Conservation (phyloP, 2,329 filamentous ascomycete species). For the Pleochaeta shiraiana region DNA sequence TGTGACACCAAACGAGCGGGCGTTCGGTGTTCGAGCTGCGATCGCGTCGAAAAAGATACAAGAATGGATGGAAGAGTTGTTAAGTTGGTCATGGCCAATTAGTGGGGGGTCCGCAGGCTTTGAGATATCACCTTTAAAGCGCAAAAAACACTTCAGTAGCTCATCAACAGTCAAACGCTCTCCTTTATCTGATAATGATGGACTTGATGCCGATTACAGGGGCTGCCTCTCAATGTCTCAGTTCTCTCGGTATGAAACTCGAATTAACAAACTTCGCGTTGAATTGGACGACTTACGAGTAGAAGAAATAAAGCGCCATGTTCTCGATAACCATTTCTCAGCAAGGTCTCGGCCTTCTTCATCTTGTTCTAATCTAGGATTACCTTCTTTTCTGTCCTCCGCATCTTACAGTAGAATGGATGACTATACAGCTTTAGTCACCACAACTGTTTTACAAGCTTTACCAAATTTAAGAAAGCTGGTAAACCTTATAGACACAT, state of each 20-base stretch:
- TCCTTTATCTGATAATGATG: constrained; percentile 8
- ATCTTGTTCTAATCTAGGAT: constrained; percentile 23
- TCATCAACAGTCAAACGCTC: background rate
- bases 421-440: constrained; percentile 76
- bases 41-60: constrained; percentile 47
- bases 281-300: constrained; percentile 50
- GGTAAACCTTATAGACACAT: constrained; percentile 48
- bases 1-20: constrained; percentile 42
- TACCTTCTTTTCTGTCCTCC: constrained; percentile 23
- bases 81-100: constrained; percentile 33
- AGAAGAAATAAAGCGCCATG: constrained; percentile 76
- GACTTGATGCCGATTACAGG: constrained; percentile 10
- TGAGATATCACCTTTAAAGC: constrained; percentile 24
- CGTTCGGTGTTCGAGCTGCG: constrained; percentile 49
- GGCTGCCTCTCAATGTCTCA: constrained; percentile 47
- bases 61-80: constrained; percentile 54
- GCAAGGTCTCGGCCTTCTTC: constrained; percentile 32
- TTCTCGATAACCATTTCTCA: constrained; percentile 59
- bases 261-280: constrained; percentile 50
- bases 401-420: constrained; percentile 46
- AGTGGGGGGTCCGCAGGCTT: constrained; percentile 30
- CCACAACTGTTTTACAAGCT: constrained; percentile 74
- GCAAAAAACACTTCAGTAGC: constrained; percentile 20
- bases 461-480: constrained; percentile 62
- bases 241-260: constrained; percentile 39